Evolutionary conservation across 768 basidiomycete species (phyloP), one percentile per base, ranked within the genome.

Genomic region (Kwoniella heveanensis): DNA sequence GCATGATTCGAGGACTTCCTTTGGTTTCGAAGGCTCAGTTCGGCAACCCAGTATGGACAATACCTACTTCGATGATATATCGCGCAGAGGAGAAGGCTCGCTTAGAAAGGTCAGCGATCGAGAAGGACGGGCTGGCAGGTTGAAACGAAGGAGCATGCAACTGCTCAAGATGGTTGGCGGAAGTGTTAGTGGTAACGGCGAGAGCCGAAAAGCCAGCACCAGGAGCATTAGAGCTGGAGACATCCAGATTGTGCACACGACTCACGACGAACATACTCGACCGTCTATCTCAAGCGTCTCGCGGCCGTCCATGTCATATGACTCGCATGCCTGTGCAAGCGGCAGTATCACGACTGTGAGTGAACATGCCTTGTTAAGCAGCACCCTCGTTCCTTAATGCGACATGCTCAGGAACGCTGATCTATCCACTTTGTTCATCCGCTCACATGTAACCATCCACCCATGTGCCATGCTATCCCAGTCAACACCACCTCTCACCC

Each of bases 61-160:
- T 32, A 6, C 32, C n/a, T n/a, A n/a, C n/a, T n/a, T n/a, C n/a
- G n/a, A n/a, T n/a, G n/a, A n/a, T n/a, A n/a, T n/a, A 32, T 6
- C 32, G 13, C 5, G 32, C 32, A 13, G 32, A 32, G 32, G 32
- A 32, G 32, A 13, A 32, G 32, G 6, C 39, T 44, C 39, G 10
- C 17, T 44, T 8, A 8, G 39, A 3, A 44, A 44, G 15, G 17
- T 44, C 39, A 44, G 39, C 9, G 46, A 57, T 57, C 30, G 44
- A 2, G 44, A 57, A 9, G 44, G 46, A 36, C 21, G 54, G 4
- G 54, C 29, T 15, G 48, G 55, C 44, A 57, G 37, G 24, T 29
- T 64, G 24, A 64, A 64, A 32, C 36, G 62, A 26, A 50, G 47
- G 44, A 64, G 62, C 49, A 57, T 64, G 48, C 55, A 57, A 26